A percentile compares a stretch with the other conserved stretches of the same genome.
Conservation (phyloP, 345 rosid genomes). For the Corchorus olitorius region DNA sequence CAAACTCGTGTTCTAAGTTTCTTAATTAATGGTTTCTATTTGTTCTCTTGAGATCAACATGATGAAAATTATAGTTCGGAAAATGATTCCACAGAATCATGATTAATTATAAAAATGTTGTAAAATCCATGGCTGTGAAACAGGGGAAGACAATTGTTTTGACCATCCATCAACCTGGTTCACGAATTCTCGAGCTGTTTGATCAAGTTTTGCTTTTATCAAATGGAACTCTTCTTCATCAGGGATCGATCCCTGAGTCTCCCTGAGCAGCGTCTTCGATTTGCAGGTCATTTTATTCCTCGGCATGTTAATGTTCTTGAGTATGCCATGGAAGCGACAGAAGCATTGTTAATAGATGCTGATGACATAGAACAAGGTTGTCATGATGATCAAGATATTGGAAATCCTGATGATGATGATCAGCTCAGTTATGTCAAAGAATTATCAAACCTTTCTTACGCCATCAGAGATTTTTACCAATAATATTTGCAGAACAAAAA, state of each 20-base stretch:
- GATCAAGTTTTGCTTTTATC: slow-evolving; percentile 67
- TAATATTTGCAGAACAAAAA: slow-evolving; percentile 81
- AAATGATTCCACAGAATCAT: too few relatives aligned
- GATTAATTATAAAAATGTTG: too few relatives aligned
- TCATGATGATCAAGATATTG: background rate
- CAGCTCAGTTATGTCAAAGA: slow-evolving; percentile 1
- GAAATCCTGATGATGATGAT: background rate
- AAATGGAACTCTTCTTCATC: slow-evolving; percentile 54
- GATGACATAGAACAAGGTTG: background rate
- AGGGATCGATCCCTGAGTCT: slow-evolving; percentile 53
- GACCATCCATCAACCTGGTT: too few relatives aligned
- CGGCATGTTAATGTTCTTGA: slow-evolving; percentile 71
- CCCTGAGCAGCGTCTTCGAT: too few relatives aligned
- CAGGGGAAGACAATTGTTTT: too few relatives aligned
- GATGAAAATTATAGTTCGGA: too few relatives aligned
- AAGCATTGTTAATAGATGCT: slow-evolving; percentile 41
- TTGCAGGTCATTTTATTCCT: slow-evolving; percentile 60
- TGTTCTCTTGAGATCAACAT: too few relatives aligned
- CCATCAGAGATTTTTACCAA: slow-evolving; percentile 57
- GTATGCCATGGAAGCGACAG: slow-evolving; percentile 68
- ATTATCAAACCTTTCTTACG: slow-evolving; percentile 34
- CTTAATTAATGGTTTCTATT: too few relatives aligned
- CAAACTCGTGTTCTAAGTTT: too few relatives aligned
- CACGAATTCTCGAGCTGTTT: slow-evolving; percentile 19
- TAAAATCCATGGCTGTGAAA: slow-evolving; percentile 37